phyloP scores from a whole-genome alignment of 257 asterid genomes.

The Penstemon barbatus region DNA sequence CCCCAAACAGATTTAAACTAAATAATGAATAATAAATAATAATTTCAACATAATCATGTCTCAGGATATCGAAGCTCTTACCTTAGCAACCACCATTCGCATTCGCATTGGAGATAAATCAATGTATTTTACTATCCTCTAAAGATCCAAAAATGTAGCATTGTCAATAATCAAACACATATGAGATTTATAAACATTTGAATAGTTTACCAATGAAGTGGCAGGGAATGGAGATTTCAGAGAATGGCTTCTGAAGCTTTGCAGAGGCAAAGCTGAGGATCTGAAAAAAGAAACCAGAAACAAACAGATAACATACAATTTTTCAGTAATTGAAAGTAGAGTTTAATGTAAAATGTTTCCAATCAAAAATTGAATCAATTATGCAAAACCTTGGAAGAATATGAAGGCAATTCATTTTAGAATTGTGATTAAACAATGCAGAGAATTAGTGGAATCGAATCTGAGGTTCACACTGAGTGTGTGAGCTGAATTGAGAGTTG shows the following conservation, averaged over 20 bases:
- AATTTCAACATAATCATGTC: slow-evolving; percentile 5
- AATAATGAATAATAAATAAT: not conserved
- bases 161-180: slow-evolving; percentile 7
- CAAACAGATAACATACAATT: slow-evolving; percentile 24
- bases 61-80: slow-evolving; percentile 25
- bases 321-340: not conserved
- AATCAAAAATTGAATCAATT: not conserved
- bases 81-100: slow-evolving; percentile 36
- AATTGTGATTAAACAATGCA: not conserved
- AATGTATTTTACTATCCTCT: slow-evolving; percentile 39
- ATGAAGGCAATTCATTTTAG: slow-evolving; percentile 74
- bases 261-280: slow-evolving; percentile 61
- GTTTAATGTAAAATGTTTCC: too few relatives aligned
- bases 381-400: slow-evolving; percentile 58
- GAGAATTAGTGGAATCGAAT: too few relatives aligned
- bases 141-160: slow-evolving; percentile 21
- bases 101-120: slow-evolving; percentile 28
- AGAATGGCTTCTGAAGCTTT: slow-evolving; percentile 40
- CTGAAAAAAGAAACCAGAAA: slow-evolving; percentile 37
- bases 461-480: too few relatives aligned
- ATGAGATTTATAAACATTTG: not conserved
- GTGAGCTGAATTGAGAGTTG: too few relatives aligned
- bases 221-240: slow-evolving; percentile 39
- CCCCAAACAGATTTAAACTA: not conserved
- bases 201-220: slow-evolving; percentile 45